Conservation (phyloP, 441 rosid species). For the Euphorbia schlechtendalii region DNA sequence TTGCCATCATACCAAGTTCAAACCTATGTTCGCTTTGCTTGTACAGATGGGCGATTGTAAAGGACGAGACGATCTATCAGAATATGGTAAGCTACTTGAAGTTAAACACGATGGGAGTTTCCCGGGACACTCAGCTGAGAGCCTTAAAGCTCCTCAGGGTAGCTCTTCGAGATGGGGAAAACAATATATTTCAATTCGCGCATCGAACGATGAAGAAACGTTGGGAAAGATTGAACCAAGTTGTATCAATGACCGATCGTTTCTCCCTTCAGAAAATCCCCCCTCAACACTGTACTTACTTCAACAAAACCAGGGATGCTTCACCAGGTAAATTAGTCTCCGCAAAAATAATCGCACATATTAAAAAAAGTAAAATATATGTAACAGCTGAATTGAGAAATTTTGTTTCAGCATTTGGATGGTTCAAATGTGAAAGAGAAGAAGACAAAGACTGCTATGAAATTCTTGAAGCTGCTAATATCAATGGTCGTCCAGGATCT, state of each 20-base stretch:
- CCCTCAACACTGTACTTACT: conserved; percentile 35
- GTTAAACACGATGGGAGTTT: conserved; percentile 32
- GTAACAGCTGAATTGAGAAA: too few relatives aligned
- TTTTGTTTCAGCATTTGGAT: conserved; percentile 68
- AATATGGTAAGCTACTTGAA: conserved; percentile 22
- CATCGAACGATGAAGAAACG: conserved; percentile 32
- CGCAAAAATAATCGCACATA: too few relatives aligned
- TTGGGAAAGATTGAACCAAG: conserved; percentile 29
- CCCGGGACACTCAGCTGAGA: conserved; percentile 41
- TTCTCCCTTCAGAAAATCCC: conserved; percentile 38
- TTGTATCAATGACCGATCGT: conserved; percentile 32
- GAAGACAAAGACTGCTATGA: conserved; percentile 40
- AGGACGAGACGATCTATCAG: conserved; percentile 37
- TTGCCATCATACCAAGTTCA: too few relatives aligned
- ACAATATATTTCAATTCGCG: conserved; percentile 36
- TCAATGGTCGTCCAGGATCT: conserved; percentile 42
- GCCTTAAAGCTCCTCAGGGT: conserved; percentile 39
- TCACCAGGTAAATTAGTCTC: conserved; percentile 50
- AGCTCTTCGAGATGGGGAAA: conserved; percentile 20
- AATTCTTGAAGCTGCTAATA: too few relatives aligned
- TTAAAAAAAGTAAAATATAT: too few relatives aligned
- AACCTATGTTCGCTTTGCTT: too few relatives aligned
- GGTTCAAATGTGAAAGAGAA: conserved; percentile 56
- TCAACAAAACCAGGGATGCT: conserved; percentile 23
- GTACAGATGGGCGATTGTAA: conserved; percentile 51